Evolutionary conservation across 2,329 filamentous ascomycete genomes (phyloP), one percentile per base, ranked within the genome.

Genomic region (Myriosclerotinia scirpicola): DNA sequence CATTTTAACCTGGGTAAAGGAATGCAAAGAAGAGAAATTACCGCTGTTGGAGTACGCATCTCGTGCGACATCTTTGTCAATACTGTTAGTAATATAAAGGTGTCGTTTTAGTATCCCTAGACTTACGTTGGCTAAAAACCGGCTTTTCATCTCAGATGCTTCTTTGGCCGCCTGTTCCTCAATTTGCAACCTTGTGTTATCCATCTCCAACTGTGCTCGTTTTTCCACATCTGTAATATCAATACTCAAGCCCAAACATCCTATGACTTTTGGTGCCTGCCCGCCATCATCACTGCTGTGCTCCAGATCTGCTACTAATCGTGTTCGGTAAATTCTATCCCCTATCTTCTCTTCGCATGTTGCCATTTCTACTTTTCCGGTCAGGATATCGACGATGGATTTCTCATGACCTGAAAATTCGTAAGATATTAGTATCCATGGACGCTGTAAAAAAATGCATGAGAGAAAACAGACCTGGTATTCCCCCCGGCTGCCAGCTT

Each of bases 111-210:
- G 6, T 12, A 14, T 9, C 12, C 2, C 8, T 15, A n/a, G 8
- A 68, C 69, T 66, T 63, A 71, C 71, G 48, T 73, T 73, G 36
- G 72, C 72, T 12, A 73, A 48, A 53, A 73, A 73, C 54, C 70
- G 71, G 67, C 72, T 73, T 46, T 73, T 73, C 42, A 73, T 65
- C 26, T 64, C 55, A 44, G 69, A 73, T 15, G 72, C 71, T 30
- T 72, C 70, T 59, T 73, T 72, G 3, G 72, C 72, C 53, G 71
- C 70, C 50, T 73, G 69, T 56, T 73, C 72, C 52, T 72, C 69
- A 54, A 67, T 59, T 26, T 67, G 68, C 56, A 73, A 59, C 52
- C 69, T 62, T 14, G 65, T 67, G 44, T 73, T 73, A 15, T 73
- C 70, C n/a, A 72, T 5, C 55, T 73, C 71, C 26, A 73, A 54